Evolutionary conservation across 148 eudicot species (phyloP), one percentile per base, ranked within the genome.

Genomic region (Camellia lanceoleosa): DNA sequence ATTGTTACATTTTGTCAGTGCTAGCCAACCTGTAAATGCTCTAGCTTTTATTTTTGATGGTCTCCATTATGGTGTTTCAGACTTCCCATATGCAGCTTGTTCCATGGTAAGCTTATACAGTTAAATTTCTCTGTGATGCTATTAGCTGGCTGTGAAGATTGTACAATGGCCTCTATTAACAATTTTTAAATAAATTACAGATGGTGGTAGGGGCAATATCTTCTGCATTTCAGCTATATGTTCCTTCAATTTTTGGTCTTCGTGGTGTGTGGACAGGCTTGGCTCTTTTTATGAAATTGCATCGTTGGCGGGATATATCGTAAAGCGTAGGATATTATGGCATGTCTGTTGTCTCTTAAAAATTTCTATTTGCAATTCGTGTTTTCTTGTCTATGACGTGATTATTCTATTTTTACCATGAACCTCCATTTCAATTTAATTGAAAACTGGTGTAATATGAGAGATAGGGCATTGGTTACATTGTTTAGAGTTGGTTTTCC

Each of bases 21-120:
- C 92, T 47, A 96, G 97, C 76, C 98, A 93, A 85, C 99, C 99
- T 62, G 15, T 93, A 55, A 96, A 89, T 88, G 90, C 99, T 81
- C 82, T 96, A 70, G 99, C 99, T 73, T 96, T 89, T 79, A 91
- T 96, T 62, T 92, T 89, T 75, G 98, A 96, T 74, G 98, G 98
- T 68, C 97, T 96, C 60, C 97, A 93, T 81, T 93, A 81, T 77
- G 99, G 98, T 73, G 95, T 87, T 61, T 96, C 98, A 65, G 99
- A 96, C 83, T 96, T 96, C 79, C 83, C 84, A 18, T 96, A 93
- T 73, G 94, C 99, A 44, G 97, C 98, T 42, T 75, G 69, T 83
- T 93, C 99, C 56, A 93, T 91, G 98, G 99, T 96, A 88, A 76
- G 78, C 64, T 74, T 79, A 3, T 56, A 68, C 60, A 44, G 58